Evolutionary conservation across 2,329 filamentous ascomycete species (phyloP).

Genomic region (Claviceps paspali): DNA sequence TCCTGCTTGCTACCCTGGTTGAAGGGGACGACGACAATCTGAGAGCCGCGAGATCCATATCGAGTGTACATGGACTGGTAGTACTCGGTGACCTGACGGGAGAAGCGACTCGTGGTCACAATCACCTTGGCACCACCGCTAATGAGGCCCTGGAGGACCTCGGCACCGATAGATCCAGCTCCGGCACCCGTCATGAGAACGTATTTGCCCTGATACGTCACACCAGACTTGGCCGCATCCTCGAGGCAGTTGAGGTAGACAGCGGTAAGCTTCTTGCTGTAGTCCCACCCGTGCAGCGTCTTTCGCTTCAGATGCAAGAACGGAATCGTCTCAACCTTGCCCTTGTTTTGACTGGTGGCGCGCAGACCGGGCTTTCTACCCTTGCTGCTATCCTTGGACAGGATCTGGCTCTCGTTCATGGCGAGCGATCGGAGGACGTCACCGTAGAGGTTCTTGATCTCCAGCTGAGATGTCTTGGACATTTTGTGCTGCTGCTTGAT

Average conservation of each 20-base stretch:
- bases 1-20: conserved; percentile 99
- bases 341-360: conserved; percentile 49
- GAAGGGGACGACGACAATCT: conserved; percentile 96
- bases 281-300: conserved; percentile 89
- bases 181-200: conserved; percentile 97
- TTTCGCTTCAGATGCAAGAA: conserved; percentile 96
- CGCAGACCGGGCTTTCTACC: conserved; percentile 35
- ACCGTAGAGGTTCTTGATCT: conserved; percentile 90
- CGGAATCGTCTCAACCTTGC: conserved; percentile 92
- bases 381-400: conserved; percentile 72
- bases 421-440: conserved; percentile 86
- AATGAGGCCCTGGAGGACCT: conserved; percentile 89
- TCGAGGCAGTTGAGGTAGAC: conserved; percentile 86
- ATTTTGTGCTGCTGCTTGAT: conserved; percentile 98
- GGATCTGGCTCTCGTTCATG: conserved; percentile 97
- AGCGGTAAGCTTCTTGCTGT: conserved; percentile 96
- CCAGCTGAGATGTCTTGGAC: conserved; percentile 86
- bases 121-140: conserved; percentile 94
- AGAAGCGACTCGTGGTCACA: conserved; percentile 93
- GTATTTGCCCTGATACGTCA: conserved; percentile 90
- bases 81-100: conserved; percentile 94
- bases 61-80: conserved; percentile 98
- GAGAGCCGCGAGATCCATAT: conserved; percentile 83
- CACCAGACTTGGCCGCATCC: conserved; percentile 70
- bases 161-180: conserved; percentile 92